These are phyloP conservation scores for Lactarius sanguifluus DNA, from an alignment of 768 basidiomycete genomes.

Conservation along the genomic window DNA sequence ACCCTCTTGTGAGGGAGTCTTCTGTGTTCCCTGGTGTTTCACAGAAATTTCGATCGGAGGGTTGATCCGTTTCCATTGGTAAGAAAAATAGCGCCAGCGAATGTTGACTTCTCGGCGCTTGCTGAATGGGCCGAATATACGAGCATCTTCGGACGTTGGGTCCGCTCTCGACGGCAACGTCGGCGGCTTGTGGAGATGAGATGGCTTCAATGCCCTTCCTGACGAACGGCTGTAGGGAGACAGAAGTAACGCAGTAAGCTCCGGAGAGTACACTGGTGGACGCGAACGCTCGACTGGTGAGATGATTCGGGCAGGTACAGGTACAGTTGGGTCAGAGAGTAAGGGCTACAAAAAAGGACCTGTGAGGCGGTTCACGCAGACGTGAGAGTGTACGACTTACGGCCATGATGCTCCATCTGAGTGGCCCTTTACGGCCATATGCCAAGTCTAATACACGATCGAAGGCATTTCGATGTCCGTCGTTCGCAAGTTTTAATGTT, in stretches of 20 bases:
- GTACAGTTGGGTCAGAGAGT: slow-evolving; percentile 46
- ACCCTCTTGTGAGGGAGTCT: slow-evolving; percentile 20
- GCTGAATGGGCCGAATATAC: slow-evolving; percentile 62
- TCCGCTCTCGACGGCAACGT: slow-evolving; percentile 57
- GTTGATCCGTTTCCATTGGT: slow-evolving; percentile 52
- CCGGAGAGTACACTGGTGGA: slow-evolving; percentile 66
- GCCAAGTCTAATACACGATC: slow-evolving; percentile 62
- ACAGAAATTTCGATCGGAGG: slow-evolving; percentile 59
- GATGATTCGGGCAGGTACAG: slow-evolving; percentile 50
- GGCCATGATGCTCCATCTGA: slow-evolving; percentile 67
- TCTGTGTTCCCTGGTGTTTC: slow-evolving; percentile 22
- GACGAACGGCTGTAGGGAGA: slow-evolving; percentile 47
- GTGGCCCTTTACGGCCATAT: slow-evolving; percentile 72
- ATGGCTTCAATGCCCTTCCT: slow-evolving; percentile 42
- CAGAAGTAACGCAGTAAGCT: slow-evolving; percentile 61
- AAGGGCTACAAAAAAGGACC: slow-evolving; percentile 47
- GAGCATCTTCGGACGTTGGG: slow-evolving; percentile 56
- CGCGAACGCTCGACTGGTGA: slow-evolving; percentile 50
- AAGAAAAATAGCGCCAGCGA: slow-evolving; percentile 61
- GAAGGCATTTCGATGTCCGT: slow-evolving; percentile 50
- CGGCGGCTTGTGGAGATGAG: slow-evolving; percentile 50
- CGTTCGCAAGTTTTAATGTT: slow-evolving; percentile 54
- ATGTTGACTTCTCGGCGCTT: slow-evolving; percentile 74
- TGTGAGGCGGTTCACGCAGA: slow-evolving; percentile 9
- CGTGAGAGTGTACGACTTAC: slow-evolving; percentile 40